Evolutionary conservation across 495 filamentous ascomycete genomes (phyloP).

Genomic region (Antarctomyces pellizariae): DNA sequence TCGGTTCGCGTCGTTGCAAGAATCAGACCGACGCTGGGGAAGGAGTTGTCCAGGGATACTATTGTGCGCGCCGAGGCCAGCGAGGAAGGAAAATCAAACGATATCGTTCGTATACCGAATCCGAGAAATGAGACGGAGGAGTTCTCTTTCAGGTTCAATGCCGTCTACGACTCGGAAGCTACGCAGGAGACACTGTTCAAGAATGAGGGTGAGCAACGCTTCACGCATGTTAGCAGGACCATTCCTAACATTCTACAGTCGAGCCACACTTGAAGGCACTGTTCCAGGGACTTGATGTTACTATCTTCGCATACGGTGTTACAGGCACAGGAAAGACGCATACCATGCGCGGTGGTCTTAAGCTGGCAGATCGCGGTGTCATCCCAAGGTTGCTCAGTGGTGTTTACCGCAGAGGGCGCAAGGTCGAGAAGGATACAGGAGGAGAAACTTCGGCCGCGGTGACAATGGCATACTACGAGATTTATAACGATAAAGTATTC

Average conservation of each 20-base stretch:
- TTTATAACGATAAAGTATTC: conserved; percentile 91
- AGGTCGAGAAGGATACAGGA: conserved; percentile 64
- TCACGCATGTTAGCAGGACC: background rate
- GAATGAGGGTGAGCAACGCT: conserved; percentile 44
- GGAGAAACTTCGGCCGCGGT: conserved; percentile 55
- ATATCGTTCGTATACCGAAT: conserved; percentile 73
- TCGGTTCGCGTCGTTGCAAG: conserved; percentile 72
- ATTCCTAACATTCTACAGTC: conserved; percentile 15
- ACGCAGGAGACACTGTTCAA: conserved; percentile 75
- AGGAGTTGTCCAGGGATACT: conserved; percentile 59
- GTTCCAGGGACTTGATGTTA: conserved; percentile 83
- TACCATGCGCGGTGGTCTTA: conserved; percentile 90
- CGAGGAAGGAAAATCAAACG: conserved; percentile 31
- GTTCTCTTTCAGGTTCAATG: conserved; percentile 87
- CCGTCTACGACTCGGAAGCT: conserved; percentile 59
- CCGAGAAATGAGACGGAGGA: conserved; percentile 79
- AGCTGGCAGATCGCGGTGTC: conserved; percentile 67
- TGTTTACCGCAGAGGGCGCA: conserved; percentile 66
- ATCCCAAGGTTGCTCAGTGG: conserved; percentile 75
- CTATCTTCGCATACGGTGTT: conserved; percentile 86
- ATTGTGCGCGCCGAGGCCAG: conserved; percentile 44
- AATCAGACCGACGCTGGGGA: conserved; percentile 65
- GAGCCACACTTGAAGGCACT: conserved; percentile 57
- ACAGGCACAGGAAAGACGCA: conserved; percentile 95
- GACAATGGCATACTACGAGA: conserved; percentile 86